phyloP scores from a whole-genome alignment of 1,284 basidiomycete genomes.

The Malassezia nana region DNA sequence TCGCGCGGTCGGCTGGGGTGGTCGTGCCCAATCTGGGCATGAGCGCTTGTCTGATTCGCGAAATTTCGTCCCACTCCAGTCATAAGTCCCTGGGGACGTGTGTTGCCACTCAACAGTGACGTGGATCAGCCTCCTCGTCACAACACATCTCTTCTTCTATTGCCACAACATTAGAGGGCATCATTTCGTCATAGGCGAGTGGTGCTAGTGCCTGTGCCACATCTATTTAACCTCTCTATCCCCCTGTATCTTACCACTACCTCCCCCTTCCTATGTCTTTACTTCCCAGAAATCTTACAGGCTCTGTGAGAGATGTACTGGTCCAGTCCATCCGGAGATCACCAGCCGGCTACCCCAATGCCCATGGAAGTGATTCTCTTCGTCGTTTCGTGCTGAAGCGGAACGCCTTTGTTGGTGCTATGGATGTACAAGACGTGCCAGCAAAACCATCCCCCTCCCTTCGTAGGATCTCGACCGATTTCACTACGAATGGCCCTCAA shows the following conservation, averaged over 20 bases:
- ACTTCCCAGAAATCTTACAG: slow-evolving; percentile 5
- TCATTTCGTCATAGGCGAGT: not conserved
- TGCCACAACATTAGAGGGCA: not conserved
- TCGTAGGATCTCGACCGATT: not conserved
- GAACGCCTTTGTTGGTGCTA: not conserved
- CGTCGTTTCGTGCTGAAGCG: slow-evolving; percentile 16
- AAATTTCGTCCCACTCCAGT: not conserved
- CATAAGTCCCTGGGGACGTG: not conserved
- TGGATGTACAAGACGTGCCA: not conserved
- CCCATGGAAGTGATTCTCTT: slow-evolving; percentile 10
- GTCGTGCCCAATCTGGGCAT: not conserved
- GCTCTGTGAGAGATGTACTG: slow-evolving; percentile 8
- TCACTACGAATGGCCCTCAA: not conserved
- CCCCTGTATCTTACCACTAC: not conserved
- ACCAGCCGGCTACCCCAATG: slow-evolving; percentile 4
- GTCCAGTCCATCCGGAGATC: slow-evolving; percentile 10
- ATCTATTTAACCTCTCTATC: not conserved
- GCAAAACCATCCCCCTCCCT: not conserved
- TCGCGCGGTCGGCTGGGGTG: not conserved
- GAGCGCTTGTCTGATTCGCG: not conserved
- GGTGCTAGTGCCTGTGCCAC: not conserved
- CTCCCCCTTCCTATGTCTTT: not conserved
- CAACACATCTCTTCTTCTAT: not conserved
- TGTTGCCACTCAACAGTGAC: not conserved
- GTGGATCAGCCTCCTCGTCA: not conserved